Evolutionary conservation across 2,329 filamentous ascomycete species (phyloP).

Genomic region (Neoascochyta sp.): DNA sequence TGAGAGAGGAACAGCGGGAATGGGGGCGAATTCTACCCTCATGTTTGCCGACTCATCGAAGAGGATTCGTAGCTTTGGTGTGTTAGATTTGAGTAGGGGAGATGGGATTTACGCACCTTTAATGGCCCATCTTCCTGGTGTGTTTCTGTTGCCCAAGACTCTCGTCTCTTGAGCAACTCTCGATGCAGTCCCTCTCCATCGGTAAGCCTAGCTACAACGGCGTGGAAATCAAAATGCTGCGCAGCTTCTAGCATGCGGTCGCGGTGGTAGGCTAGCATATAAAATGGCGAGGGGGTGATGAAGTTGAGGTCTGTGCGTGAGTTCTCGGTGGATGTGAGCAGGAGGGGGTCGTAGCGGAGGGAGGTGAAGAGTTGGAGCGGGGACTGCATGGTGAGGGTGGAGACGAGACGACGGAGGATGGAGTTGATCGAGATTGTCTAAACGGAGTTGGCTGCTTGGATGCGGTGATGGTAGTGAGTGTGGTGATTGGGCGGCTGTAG

Average conservation of each 20-base stretch:
- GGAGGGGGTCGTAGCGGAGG: constrained; percentile 39
- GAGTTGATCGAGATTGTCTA: no score
- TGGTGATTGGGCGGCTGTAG: constrained; percentile 1
- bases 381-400: constrained; percentile 25
- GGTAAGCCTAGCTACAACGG: constrained; percentile 30
- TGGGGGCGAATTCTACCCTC: constrained; percentile 38
- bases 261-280: constrained; percentile 75
- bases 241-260: constrained; percentile 68
- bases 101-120: constrained; percentile 15
- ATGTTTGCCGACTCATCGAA: constrained; percentile 43
- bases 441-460: no score
- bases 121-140: constrained; percentile 23
- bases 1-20: constrained; percentile 44
- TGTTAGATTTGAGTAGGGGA: neutral
- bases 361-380: constrained; percentile 40
- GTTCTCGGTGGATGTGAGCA: constrained; percentile 34
- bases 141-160: no score
- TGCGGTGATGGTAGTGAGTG: neutral
- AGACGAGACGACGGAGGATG: no score
- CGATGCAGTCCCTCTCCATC: constrained; percentile 34
- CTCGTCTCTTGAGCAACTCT: constrained; percentile 34
- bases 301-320: constrained; percentile 51
- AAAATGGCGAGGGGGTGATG: constrained; percentile 59
- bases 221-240: constrained; percentile 48
- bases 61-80: constrained; percentile 51